Evolutionary conservation across 352 stramenopile species (phyloP), one percentile per base, ranked within the genome.

Genomic region (Pythium chondricola): DNA sequence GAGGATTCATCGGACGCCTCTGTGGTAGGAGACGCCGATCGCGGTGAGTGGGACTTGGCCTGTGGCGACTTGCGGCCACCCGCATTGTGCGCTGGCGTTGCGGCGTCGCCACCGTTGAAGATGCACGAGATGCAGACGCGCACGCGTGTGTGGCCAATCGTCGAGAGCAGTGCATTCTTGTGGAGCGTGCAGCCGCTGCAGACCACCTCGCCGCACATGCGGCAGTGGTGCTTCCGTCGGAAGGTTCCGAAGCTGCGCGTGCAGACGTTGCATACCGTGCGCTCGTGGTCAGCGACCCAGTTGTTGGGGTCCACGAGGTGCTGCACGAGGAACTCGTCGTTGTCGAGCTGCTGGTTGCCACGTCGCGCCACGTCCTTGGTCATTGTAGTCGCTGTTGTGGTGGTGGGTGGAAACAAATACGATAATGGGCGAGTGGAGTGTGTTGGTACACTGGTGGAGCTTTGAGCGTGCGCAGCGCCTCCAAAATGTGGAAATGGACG

Each of bases 201-300:
- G 17, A 93, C 75, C 20, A 93, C 71, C 47, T 90, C 78, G 4
- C 81, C 78, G 36, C 81, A 93, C 76, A 90, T 90, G 48, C 81
- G 76, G 59, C 81, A 93, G 63, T 93, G 81, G 63, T 93, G 81
- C 59, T 93, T 93, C 61, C 81, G 81, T 31, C 78, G 78, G 55
- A 93, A 93, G 14, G 78, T 80, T 47, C 70, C 72, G 35, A 93
- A 93, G 17, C 66, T 63, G 36, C 81, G 76, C 36, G 76, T 87
- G 64, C 81, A 93, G 22, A 93, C 81, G 45, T 78, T 67, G 64
- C 81, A 93, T 25, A 86, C 55, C 13, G 64, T 66, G 30, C 78
- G 78, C 31, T 88, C 74, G 40, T 76, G 65, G 65, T 90, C 78
- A 21, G 66, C 60, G 51, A 93, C 81, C 78, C 78, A 90, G 66